These are phyloP conservation scores for Backusella westeae DNA, from an alignment of 192 early-diverging fungal genomes.

Conservation along the genomic window DNA sequence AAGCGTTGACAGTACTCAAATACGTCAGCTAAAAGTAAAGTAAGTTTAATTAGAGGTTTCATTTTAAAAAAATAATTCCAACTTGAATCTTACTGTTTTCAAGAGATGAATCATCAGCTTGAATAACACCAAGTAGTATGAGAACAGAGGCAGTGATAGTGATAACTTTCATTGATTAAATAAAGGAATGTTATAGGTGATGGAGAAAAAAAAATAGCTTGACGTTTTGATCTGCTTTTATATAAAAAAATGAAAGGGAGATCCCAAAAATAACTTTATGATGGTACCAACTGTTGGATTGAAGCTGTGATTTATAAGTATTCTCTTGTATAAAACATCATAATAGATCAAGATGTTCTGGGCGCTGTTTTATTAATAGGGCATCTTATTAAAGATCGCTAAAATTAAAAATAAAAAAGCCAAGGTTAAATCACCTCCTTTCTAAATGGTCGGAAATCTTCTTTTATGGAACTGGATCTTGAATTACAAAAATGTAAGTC, in stretches of 20 bases:
- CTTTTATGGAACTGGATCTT: neutral
- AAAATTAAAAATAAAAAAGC: neutral
- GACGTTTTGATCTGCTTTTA: neutral
- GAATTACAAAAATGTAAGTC: neutral
- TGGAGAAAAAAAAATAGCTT: neutral
- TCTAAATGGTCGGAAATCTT: neutral
- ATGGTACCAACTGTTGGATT: neutral
- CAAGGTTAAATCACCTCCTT: slow-evolving; percentile 3
- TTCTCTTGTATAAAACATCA: neutral
- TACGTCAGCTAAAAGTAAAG: neutral
- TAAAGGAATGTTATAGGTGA: neutral
- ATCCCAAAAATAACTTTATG: neutral
- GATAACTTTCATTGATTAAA: neutral
- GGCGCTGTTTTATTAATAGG: neutral
- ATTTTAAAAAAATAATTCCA: too few relatives aligned
- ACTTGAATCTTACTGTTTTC: neutral
- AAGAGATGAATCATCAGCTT: neutral
- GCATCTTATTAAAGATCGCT: neutral
- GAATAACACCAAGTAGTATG: neutral
- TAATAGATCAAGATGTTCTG: neutral
- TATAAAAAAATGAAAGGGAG: neutral
- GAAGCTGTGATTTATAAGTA: neutral
- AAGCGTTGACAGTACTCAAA: neutral
- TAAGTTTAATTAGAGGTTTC: too few relatives aligned
- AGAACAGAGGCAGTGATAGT: neutral